These are phyloP conservation scores for Periconia macrospinosa DNA, from an alignment of 2,329 filamentous ascomycete species.

Conservation along the genomic window DNA sequence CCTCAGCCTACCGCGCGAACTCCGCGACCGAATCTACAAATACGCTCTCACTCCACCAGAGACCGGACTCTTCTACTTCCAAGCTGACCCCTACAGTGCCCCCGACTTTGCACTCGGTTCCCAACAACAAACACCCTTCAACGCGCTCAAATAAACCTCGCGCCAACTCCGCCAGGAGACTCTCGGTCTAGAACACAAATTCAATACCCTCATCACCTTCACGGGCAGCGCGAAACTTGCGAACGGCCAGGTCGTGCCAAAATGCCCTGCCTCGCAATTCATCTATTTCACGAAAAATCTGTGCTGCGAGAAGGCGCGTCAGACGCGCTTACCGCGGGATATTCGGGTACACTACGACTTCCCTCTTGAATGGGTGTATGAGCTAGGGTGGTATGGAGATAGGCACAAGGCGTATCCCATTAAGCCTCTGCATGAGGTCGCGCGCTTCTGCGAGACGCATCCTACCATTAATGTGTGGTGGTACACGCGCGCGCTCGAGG, in stretches of 20 bases:
- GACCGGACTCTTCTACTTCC: neutral
- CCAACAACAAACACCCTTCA: neutral
- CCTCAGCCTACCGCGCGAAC: neutral
- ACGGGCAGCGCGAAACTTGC: neutral
- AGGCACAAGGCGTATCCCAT: neutral
- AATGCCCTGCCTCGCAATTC: neutral
- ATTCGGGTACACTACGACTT: neutral
- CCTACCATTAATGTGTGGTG: neutral
- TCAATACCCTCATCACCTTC: neutral
- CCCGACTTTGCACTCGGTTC: neutral
- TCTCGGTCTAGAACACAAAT: neutral
- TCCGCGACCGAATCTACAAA: neutral
- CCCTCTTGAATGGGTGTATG: neutral
- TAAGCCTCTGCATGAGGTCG: neutral
- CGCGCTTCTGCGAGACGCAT: neutral
- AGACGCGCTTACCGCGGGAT: neutral
- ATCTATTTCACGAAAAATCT: neutral
- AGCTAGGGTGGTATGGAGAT: neutral
- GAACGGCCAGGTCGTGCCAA: neutral
- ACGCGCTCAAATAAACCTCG: neutral
- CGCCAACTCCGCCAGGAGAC: neutral
- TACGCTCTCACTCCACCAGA: neutral
- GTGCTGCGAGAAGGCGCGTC: neutral
- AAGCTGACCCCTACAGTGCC: neutral
- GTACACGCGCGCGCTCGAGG: neutral